These are phyloP conservation scores for Sesbania bispinosa DNA, from an alignment of 306 rosid species.

Conservation along the genomic window DNA sequence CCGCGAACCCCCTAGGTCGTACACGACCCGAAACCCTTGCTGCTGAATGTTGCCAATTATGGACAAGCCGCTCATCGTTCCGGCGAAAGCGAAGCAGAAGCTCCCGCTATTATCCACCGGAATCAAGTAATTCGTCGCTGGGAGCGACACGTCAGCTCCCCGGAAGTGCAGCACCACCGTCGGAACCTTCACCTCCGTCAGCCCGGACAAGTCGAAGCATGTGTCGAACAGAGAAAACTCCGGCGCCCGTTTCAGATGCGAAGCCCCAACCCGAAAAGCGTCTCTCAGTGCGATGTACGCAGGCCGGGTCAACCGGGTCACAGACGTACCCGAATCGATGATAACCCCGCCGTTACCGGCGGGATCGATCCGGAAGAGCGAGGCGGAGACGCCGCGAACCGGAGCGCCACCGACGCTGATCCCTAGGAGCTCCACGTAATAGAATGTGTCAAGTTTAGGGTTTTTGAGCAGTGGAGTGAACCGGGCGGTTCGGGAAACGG, in stretches of 20 bases:
- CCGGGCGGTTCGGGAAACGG: constrained; percentile 73
- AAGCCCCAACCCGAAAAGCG: constrained; percentile 61
- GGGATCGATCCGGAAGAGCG: constrained; percentile 56
- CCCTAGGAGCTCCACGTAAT: constrained; percentile 69
- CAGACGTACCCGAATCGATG: constrained; percentile 88
- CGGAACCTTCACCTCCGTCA: constrained; percentile 75
- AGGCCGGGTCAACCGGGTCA: constrained; percentile 70
- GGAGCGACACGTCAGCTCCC: constrained; percentile 67
- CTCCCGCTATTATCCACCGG: constrained; percentile 80
- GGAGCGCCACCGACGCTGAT: constrained; percentile 78
- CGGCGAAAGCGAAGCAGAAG: constrained; percentile 96
- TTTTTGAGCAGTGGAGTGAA: constrained; percentile 72
- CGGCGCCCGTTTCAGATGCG: constrained; percentile 54
- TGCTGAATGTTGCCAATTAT: constrained; percentile 94
- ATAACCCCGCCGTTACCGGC: constrained; percentile 89
- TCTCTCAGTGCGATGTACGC: constrained; percentile 69
- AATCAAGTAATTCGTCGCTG: constrained; percentile 80
- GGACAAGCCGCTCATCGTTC: constrained; percentile 77
- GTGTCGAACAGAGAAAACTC: constrained; percentile 91
- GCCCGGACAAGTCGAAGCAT: constrained; percentile 78
- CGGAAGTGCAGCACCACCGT: constrained; percentile 84
- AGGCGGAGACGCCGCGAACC: constrained; percentile 59
- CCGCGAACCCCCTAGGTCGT: constrained; percentile 65
- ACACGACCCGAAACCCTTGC: constrained; percentile 87
- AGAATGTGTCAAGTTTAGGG: constrained; percentile 80